These are phyloP conservation scores for Luzula sylvatica DNA, from an alignment of 176 grass and related monocot genomes.

Conservation along the genomic window DNA sequence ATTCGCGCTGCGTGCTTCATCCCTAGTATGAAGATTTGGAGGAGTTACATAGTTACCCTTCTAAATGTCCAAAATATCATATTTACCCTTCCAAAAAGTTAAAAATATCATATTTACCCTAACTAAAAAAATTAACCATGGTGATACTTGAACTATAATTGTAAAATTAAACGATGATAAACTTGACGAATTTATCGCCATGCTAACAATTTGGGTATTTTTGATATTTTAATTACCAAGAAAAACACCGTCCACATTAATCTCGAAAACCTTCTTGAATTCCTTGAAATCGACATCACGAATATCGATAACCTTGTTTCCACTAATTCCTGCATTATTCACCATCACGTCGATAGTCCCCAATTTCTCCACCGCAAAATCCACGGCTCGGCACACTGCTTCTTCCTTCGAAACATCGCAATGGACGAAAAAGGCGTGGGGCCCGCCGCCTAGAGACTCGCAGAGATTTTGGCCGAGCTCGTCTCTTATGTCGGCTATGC, in stretches of 20 bases:
- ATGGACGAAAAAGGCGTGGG: slow-evolving; percentile 36
- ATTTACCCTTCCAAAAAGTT: too few species aligned
- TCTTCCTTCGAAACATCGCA: slow-evolving; percentile 62
- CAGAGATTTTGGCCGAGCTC: slow-evolving; percentile 44
- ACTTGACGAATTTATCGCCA: too few species aligned
- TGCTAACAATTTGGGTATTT: too few species aligned
- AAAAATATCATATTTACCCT: too few species aligned
- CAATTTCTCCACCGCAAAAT: slow-evolving; percentile 32
- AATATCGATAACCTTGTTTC: slow-evolving; percentile 57
- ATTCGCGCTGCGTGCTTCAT: slow-evolving; percentile 79
- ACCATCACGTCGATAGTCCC: slow-evolving; percentile 75
- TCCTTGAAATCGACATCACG: slow-evolving; percentile 32
- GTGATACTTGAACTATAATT: too few species aligned
- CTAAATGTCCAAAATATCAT: too few species aligned
- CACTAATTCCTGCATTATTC: slow-evolving; percentile 65
- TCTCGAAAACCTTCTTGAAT: slow-evolving; percentile 47
- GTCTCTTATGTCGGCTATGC: slow-evolving; percentile 57
- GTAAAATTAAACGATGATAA: too few species aligned
- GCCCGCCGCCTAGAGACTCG: slow-evolving; percentile 32
- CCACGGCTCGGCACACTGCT: slow-evolving; percentile 43
- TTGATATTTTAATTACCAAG: too few species aligned
- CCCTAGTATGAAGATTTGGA: too few species aligned
- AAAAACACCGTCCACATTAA: slow-evolving; percentile 69
- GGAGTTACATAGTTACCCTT: too few species aligned
- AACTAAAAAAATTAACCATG: too few species aligned